Evolutionary conservation across 163 green algal genomes (phyloP), one percentile per base, ranked within the genome.

Genomic region (Scenedesmus sp.): DNA sequence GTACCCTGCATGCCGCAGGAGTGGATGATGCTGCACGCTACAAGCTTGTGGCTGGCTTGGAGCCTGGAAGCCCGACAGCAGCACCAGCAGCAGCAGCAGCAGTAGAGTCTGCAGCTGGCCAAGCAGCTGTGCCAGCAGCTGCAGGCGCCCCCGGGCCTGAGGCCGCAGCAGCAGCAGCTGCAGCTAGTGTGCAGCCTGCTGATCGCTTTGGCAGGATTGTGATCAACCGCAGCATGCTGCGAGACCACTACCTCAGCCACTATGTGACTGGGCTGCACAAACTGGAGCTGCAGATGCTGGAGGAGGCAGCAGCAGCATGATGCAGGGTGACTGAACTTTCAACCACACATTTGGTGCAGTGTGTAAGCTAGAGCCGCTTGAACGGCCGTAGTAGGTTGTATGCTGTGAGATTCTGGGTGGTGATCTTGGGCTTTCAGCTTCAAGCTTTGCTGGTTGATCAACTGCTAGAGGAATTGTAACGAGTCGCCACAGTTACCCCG

Each of bases 241-340:
- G 55, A 0, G 83, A 88, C 83, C 83, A 88, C n/a, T 88, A 88
- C 59, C n/a, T 88, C 52, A 76, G 56, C 59, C 16, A 52, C n/a
- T 55, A 88, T 13, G n/a, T 88, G 56, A 54, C 57, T 10, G 83
- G 83, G 7, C 83, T 88, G 23, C 54, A 66, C 16, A 60, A 82
- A 64, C 86, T 84, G 86, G 20, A 84, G 66, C 23, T 60, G 86
- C 86, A 90, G 66, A 54, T 90, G 86, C 46, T 82, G 12, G 26
- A 89, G 84, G 26, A 82, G 7, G 60, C 64, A 84, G 76, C 76
- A 84, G 34, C 34, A 84, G 76, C 4, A 3, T 84, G 46, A 59
- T 13, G 10, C 4, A 13, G 4, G 10, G 10, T 73, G 64, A 3
- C 34, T 46, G 34, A 46, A 46, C 34, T 46, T 46, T 46, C 34